phyloP scores from a whole-genome alignment of 495 filamentous ascomycete species.

The Penicillium manginii region DNA sequence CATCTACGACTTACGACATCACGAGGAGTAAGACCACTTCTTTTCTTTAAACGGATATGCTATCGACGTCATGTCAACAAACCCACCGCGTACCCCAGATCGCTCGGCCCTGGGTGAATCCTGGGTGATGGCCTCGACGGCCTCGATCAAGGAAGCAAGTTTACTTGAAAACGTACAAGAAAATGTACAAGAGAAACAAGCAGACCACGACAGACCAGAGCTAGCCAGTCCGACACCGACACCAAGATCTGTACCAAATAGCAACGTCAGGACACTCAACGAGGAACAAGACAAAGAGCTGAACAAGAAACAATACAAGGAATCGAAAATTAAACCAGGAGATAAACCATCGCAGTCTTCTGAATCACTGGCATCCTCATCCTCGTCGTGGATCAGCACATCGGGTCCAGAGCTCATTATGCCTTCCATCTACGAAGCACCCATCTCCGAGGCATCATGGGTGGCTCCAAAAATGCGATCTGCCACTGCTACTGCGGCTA shows the following conservation, averaged over 20 bases:
- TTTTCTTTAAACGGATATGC: slow-evolving; percentile 19
- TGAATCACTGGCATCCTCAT: too few species aligned
- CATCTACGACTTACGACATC: background rate
- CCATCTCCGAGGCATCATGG: slow-evolving; percentile 45
- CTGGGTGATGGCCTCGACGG: slow-evolving; percentile 41
- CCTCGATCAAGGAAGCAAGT: slow-evolving; percentile 18
- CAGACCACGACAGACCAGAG: too few species aligned
- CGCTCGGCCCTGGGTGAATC: slow-evolving; percentile 41
- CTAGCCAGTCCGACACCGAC: too few species aligned
- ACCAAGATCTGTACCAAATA: too few species aligned
- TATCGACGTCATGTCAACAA: slow-evolving; percentile 31
- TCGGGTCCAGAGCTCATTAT: slow-evolving; percentile 51
- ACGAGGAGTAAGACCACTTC: background rate
- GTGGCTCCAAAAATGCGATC: slow-evolving; percentile 36
- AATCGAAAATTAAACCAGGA: too few species aligned
- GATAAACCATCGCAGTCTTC: too few species aligned
- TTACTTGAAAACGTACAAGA: too few species aligned
- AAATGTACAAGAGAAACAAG: too few species aligned
- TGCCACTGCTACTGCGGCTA: background rate
- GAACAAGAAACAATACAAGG: too few species aligned
- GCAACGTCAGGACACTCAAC: too few species aligned
- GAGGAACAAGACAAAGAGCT: too few species aligned
- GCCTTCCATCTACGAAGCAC: slow-evolving; percentile 47
- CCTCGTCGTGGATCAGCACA: slow-evolving; percentile 30
- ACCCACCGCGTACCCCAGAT: slow-evolving; percentile 23